Conservation (phyloP, 768 basidiomycete species). For the Lepiota brunneoincarnata region DNA sequence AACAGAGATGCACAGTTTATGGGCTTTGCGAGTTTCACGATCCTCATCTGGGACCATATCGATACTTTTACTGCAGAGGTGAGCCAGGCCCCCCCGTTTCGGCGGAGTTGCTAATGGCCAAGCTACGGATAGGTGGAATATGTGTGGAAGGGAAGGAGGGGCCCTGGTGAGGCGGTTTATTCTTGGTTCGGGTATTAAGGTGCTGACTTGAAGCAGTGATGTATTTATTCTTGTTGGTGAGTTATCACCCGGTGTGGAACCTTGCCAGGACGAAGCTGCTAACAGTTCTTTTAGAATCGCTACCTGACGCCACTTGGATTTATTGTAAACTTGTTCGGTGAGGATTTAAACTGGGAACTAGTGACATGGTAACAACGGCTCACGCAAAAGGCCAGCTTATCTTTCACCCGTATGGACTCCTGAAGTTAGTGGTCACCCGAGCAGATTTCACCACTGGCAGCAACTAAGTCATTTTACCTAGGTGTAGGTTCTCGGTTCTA, state of each 20-base stretch:
- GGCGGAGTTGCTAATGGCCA: not conserved
- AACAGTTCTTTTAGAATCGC: conserved; percentile 43
- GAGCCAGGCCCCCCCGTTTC: not conserved
- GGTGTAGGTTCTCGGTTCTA: conserved; percentile 4
- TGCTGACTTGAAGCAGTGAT: conserved; percentile 24
- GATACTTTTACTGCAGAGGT: conserved; percentile 48
- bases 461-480: not conserved
- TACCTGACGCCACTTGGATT: conserved; percentile 63
- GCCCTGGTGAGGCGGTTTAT: conserved; percentile 33
- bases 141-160: conserved; percentile 49
- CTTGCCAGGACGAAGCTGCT: not conserved
- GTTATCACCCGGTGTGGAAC: conserved; percentile 5
- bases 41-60: conserved; percentile 54
- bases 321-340: conserved; percentile 52
- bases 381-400: conserved; percentile 28
- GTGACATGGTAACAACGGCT: not conserved
- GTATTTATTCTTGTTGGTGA: conserved; percentile 39
- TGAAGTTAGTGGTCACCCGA: conserved; percentile 24
- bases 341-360: not conserved
- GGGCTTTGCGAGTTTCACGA: conserved; percentile 46
- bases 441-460: not conserved
- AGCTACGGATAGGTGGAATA: conserved; percentile 37
- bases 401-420: conserved; percentile 36
- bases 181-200: not conserved
- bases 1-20: conserved; percentile 34